Percentiles rank a stretch among this genome's conserved stretches.
Conservation (phyloP, 129 eudicot genomes). For the Escallonia herrerae region DNA sequence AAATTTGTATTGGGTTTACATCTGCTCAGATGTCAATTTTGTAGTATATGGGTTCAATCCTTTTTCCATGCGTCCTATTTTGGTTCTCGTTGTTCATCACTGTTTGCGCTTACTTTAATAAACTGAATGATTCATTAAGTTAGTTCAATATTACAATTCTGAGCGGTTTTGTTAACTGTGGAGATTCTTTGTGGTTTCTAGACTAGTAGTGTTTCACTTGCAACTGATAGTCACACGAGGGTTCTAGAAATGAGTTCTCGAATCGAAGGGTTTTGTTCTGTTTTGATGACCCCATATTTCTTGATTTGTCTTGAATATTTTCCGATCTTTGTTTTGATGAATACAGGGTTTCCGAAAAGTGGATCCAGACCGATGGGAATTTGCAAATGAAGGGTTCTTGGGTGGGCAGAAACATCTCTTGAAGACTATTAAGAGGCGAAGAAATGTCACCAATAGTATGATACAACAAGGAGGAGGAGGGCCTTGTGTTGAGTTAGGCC, state of each 20-base stretch:
- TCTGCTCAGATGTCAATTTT: no score
- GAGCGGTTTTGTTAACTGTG: not conserved
- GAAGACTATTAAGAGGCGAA: slow-evolving; percentile 34
- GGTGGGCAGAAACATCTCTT: slow-evolving; percentile 43
- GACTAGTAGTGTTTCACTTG: no score
- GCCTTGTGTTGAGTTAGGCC: slow-evolving; percentile 70
- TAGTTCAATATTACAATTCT: no score
- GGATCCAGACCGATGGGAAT: slow-evolving; percentile 49
- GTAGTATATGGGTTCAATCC: no score
- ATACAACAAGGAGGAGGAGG: slow-evolving; percentile 31
- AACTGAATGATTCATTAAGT: no score
- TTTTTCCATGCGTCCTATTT: no score
- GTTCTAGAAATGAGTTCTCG: not conserved
- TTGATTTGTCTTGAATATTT: not conserved
- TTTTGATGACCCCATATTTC: not conserved
- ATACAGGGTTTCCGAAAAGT: slow-evolving; percentile 44
- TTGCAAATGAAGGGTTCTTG: slow-evolving; percentile 37
- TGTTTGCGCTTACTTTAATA: no score
- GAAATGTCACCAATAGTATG: slow-evolving; percentile 27
- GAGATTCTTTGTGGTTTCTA: not conserved
- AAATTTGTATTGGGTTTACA: no score
- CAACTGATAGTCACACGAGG: not conserved
- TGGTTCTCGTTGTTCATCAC: no score
- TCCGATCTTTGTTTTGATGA: not conserved
- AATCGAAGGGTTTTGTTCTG: not conserved